Conservation (phyloP, 148 eudicot species). For the Camellia japonica region DNA sequence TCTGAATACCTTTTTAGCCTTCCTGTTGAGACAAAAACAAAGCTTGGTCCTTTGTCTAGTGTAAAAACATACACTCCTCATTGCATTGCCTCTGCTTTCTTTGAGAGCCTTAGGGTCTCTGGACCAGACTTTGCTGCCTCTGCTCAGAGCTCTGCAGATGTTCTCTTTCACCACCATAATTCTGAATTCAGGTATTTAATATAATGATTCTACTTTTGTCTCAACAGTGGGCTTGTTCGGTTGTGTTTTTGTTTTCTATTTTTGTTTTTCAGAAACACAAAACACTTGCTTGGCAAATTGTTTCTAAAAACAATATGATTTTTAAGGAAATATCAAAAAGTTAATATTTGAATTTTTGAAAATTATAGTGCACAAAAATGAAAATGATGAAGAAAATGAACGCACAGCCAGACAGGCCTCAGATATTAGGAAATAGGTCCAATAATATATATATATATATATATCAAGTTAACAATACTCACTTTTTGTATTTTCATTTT, state of each 20-base stretch:
- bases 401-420: too few relatives aligned
- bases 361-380: too few relatives aligned
- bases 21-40: conserved; percentile 59
- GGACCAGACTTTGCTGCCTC: conserved; percentile 69
- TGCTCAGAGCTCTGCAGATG: conserved; percentile 56
- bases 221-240: too few relatives aligned
- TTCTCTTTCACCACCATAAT: conserved; percentile 39
- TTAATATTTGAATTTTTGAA: too few relatives aligned
- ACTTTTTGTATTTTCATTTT: too few relatives aligned
- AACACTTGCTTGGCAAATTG: not conserved
- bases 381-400: too few relatives aligned
- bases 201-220: not conserved
- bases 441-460: too few relatives aligned
- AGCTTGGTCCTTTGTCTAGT: conserved; percentile 69
- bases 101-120: conserved; percentile 71
- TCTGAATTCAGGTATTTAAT: conserved; percentile 65
- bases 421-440: too few relatives aligned
- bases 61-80: conserved; percentile 73
- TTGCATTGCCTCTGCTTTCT: conserved; percentile 87
- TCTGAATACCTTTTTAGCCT: conserved; percentile 58
- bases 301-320: too few relatives aligned
- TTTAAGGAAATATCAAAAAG: too few relatives aligned
- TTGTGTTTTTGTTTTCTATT: not conserved
- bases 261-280: not conserved
- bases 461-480: too few relatives aligned